phyloP scores from a whole-genome alignment of 345 rosid genomes.

The Eucalyptus cloeziana region DNA sequence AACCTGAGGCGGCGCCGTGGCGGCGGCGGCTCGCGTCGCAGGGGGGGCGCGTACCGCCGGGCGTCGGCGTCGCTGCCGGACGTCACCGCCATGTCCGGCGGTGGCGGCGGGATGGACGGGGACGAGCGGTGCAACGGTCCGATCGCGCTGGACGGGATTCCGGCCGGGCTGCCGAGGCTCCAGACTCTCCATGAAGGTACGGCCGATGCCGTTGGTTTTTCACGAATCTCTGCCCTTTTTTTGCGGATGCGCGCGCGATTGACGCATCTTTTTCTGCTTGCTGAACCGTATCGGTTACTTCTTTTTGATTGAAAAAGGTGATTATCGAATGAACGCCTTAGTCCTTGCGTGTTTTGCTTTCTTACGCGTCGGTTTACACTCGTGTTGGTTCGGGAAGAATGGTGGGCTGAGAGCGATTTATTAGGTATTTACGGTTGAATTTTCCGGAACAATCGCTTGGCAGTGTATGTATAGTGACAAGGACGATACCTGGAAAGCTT shows the following conservation, averaged over 20 bases:
- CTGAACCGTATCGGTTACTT: not conserved
- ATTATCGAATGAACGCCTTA: not conserved
- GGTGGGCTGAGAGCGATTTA: not conserved
- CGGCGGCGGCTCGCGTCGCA: constrained; percentile 8
- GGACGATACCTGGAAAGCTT: not conserved
- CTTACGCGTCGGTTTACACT: not conserved
- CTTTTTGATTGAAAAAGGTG: not conserved
- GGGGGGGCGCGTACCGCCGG: constrained; percentile 47
- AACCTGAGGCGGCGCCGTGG: constrained; percentile 27
- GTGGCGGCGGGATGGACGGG: constrained; percentile 20
- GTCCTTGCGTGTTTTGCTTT: not conserved
- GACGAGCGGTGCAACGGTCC: constrained; percentile 66
- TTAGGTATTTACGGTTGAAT: not conserved
- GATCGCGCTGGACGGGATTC: constrained; percentile 57
- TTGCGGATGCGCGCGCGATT: not conserved
- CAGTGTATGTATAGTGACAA: not conserved
- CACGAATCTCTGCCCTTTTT: not conserved
- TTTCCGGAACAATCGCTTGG: not conserved
- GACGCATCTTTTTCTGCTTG: not conserved
- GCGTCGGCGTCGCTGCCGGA: constrained; percentile 75
- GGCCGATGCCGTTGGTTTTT: not conserved
- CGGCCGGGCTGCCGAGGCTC: constrained; percentile 71
- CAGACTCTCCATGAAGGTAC: constrained; percentile 84
- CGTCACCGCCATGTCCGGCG: constrained; percentile 40
- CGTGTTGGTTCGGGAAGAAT: not conserved